Percentiles rank a stretch among this genome's conserved stretches.
These are phyloP conservation scores for Candida nanaspora DNA, from an alignment of 805 yeast species.

Conservation along the genomic window DNA sequence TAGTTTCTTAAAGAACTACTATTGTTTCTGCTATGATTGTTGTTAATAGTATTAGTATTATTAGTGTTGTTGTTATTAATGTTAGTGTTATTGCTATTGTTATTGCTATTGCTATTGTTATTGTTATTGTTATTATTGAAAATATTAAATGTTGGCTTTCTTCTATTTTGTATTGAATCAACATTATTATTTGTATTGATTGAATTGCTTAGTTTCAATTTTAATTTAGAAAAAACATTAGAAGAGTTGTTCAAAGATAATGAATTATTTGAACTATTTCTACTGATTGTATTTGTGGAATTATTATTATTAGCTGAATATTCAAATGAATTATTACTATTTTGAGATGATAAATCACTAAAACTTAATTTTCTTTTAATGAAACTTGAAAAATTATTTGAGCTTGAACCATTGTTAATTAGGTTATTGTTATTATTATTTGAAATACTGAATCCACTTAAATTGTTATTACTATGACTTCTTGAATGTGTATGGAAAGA, in stretches of 20 bases:
- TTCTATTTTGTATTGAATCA: not conserved
- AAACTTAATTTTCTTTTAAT: not conserved
- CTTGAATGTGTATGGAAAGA: not conserved
- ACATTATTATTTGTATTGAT: not conserved
- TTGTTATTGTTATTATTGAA: not conserved
- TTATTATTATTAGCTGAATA: not conserved
- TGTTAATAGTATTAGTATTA: not conserved
- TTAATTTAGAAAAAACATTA: not conserved
- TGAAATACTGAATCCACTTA: not conserved
- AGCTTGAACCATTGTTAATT: too few species aligned
- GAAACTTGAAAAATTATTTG: not conserved
- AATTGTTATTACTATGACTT: not conserved
- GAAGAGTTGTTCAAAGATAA: too few species aligned
- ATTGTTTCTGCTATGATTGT: too few species aligned
- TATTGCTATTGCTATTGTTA: not conserved
- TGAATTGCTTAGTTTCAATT: not conserved
- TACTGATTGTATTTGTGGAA: not conserved
- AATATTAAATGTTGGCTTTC: not conserved
- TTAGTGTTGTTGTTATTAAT: not conserved
- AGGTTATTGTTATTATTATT: not conserved
- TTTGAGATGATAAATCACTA: not conserved
- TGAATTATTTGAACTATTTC: not conserved
- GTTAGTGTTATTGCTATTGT: not conserved
- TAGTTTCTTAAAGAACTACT: not conserved
- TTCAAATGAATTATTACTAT: not conserved